These are phyloP conservation scores for Recurvomyces mirabilis DNA, from an alignment of 495 filamentous ascomycete species.

Conservation along the genomic window DNA sequence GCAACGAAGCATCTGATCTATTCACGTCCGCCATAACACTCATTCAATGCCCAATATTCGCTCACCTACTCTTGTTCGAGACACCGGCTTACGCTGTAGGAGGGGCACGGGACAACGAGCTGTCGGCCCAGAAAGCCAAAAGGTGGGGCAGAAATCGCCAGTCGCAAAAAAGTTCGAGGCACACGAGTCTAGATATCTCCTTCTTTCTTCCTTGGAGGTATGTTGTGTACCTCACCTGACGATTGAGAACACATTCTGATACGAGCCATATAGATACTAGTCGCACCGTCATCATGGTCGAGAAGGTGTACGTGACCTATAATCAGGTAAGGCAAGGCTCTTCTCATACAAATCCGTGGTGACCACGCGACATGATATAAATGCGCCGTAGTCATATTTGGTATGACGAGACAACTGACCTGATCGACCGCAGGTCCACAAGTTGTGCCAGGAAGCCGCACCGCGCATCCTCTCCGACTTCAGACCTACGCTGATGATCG, in stretches of 20 bases:
- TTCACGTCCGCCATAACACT: no score
- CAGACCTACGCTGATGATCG: conserved; percentile 92
- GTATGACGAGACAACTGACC: no score
- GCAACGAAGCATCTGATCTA: no score
- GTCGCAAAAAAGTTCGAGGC: not conserved
- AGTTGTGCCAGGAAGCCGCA: conserved; percentile 81
- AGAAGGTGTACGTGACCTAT: conserved; percentile 90
- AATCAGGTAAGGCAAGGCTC: conserved; percentile 48
- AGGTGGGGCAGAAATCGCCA: conserved; percentile 3
- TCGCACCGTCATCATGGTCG: conserved; percentile 56
- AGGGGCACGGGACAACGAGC: no score
- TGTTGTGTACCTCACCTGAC: no score
- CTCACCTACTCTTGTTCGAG: no score
- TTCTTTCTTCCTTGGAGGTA: conserved; percentile 9
- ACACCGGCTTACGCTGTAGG: no score
- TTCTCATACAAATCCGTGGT: not conserved
- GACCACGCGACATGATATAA: not conserved
- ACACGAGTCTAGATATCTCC: not conserved
- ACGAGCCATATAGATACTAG: no score
- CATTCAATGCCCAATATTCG: no score
- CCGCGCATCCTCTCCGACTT: conserved; percentile 69
- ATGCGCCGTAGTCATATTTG: not conserved
- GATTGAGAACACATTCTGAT: no score
- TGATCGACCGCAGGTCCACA: conserved; percentile 61
- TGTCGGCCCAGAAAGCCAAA: no score